Conservation (phyloP, 805 yeast species). For the Teunomyces atbi region DNA sequence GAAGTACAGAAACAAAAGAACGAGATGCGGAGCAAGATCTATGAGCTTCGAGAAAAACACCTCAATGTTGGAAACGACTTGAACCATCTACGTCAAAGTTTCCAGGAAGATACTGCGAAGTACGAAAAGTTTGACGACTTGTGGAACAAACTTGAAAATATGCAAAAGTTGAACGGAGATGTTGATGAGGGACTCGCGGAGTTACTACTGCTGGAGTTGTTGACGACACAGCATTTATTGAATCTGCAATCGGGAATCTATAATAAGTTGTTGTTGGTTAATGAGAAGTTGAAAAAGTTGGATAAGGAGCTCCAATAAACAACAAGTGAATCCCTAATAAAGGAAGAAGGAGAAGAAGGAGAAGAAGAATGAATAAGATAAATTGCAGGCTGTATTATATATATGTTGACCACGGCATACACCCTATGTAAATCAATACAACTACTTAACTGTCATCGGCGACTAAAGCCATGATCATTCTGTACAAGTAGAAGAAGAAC, state of each 20-base stretch:
- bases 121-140: conserved; percentile 16
- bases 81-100: conserved; percentile 20
- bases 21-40: conserved; percentile 27
- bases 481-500: conserved; percentile 94
- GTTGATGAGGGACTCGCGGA: conserved; percentile 2
- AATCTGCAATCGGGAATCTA: conserved; percentile 27
- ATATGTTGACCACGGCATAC: conserved; percentile 1
- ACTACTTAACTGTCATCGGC: conserved; percentile 46
- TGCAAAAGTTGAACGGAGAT: conserved; percentile 3
- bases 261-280: conserved; percentile 19
- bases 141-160: conserved; percentile 10
- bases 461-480: conserved; percentile 92
- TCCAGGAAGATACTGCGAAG: conserved; percentile 13
- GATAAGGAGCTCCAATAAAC: conserved; percentile 14
- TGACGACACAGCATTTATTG: conserved; percentile 12
- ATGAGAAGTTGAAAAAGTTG: conserved; percentile 19
- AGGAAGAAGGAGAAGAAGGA: not conserved
- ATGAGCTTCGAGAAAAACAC: conserved; percentile 30
- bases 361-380: not conserved
- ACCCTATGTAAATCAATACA: conserved; percentile 1
- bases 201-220: conserved; percentile 11
- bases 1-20: conserved; percentile 32
- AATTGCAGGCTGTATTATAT: conserved; percentile 2
- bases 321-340: not conserved
- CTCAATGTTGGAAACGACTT: conserved; percentile 31